Evolutionary conservation across 495 filamentous ascomycete genomes (phyloP), one percentile per base, ranked within the genome.

Genomic region (Neurospora tetrasperma): DNA sequence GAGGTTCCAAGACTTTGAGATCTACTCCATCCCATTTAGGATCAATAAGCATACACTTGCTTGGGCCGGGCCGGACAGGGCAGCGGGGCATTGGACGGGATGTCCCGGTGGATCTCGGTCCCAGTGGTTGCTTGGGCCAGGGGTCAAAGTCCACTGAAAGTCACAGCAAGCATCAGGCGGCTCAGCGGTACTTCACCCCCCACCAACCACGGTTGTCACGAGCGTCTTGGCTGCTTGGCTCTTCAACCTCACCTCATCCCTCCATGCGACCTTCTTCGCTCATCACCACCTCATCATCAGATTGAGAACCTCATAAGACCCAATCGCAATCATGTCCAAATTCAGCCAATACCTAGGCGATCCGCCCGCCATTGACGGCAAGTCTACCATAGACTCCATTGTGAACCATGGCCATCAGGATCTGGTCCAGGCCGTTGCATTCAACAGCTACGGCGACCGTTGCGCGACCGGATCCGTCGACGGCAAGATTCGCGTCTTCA

Each of bases 401-500:
- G 73, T 88, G 54, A 83, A 86, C 72, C 85, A 90, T 77, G 89
- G 89, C 73, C 90, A 92, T 81, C 84, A 87, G 72, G 91, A 93
- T 75, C 84, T 92, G 42, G 89, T 92, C 14, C 87, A 91, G 74
- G 88, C 90, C 42, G 86, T 90, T 41, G 88, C 87, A 42, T 90
- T 89, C 78, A 89, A 98, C 83, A 88, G 87, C 76, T 95, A 95
- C 79, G 96, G 96, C 73, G 94, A 91, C 75, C 93, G 94, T 74
- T 92, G 94, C 82, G 92, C 94, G 40, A 94, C 94, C 12, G 93
- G 92, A 40, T 96, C 92, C 43, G 91, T 94, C 3, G 96, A 99
- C 82, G 96, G 97, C 78, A 92, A 91, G 78, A 91, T 99, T 76
- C 93, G 94, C 79, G 92, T 98, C 41, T 98, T 94, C 87, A 93